Evolutionary conservation across 371 early-diverging fungal species (phyloP).

Genomic region (Chytridium lagenaria): DNA sequence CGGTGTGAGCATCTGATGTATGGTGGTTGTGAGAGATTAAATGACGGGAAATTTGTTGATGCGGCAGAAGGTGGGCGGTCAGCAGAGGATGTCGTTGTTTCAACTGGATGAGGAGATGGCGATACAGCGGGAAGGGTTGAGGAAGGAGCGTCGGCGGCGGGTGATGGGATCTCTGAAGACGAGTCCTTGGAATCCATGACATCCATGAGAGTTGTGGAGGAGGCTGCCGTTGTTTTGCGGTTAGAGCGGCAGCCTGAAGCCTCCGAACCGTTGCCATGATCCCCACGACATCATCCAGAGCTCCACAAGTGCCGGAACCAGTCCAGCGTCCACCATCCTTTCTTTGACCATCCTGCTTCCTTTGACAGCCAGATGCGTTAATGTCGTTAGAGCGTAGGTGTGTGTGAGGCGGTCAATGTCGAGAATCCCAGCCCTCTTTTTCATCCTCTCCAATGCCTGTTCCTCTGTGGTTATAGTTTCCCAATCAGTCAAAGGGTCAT

Average conservation of each 20-base stretch:
- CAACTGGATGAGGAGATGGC: neutral
- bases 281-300: conserved; percentile 66
- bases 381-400: conserved; percentile 74
- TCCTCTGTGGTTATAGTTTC: neutral
- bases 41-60: neutral
- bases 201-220: neutral
- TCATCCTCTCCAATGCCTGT: conserved; percentile 14
- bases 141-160: neutral
- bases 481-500: neutral
- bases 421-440: conserved; percentile 51
- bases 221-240: neutral
- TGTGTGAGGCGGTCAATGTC: conserved; percentile 69
- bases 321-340: conserved; percentile 83
- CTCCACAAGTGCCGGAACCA: conserved; percentile 77
- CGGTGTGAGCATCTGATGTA: conserved; percentile 9
- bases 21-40: neutral
- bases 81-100: neutral
- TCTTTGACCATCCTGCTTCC: conserved; percentile 82
- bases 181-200: neutral
- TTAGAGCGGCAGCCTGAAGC: conserved; percentile 9
- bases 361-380: conserved; percentile 86
- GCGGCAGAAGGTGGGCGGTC: neutral
- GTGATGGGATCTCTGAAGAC: no score
- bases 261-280: conserved; percentile 31
- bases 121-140: neutral